A percentile compares a stretch with the other conserved stretches of the same genome.
These are phyloP conservation scores for Hanseniaspora hatyaiensis DNA, from an alignment of 805 yeast species.

Conservation along the genomic window DNA sequence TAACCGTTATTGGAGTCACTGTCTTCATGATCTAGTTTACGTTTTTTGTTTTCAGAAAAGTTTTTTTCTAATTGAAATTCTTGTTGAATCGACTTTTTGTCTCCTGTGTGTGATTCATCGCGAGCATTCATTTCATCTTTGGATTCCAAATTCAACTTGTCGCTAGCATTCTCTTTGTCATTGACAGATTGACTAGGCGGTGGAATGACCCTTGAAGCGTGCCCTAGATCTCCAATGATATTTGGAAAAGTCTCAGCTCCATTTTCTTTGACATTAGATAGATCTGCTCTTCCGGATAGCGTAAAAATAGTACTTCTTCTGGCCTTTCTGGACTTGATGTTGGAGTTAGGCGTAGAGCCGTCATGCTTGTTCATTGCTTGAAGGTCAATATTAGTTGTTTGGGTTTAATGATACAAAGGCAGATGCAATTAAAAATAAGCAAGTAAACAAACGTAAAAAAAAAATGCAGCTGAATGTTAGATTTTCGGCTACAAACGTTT, in stretches of 20 bases:
- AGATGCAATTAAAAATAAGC: too few relatives aligned
- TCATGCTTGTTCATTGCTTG: background rate
- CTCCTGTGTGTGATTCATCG: background rate
- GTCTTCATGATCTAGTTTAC: background rate
- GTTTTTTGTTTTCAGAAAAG: background rate
- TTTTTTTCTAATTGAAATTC: conserved; percentile 9
- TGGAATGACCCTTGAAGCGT: conserved; percentile 1
- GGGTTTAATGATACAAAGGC: too few relatives aligned
- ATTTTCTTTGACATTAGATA: background rate
- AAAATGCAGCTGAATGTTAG: background rate
- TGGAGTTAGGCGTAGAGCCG: conserved; percentile 7
- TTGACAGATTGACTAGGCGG: too few relatives aligned
- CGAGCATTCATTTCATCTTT: background rate
- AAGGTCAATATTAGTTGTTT: background rate
- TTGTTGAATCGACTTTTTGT: conserved; percentile 8
- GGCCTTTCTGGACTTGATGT: conserved; percentile 1
- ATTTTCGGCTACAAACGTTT: background rate
- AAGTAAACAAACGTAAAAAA: background rate
- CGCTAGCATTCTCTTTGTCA: background rate
- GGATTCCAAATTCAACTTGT: too few relatives aligned
- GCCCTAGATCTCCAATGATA: conserved; percentile 5
- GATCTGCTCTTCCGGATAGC: background rate
- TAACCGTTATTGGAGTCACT: background rate
- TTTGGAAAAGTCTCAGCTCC: background rate
- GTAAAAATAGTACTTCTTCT: conserved; percentile 13